Base-by-base conservation (phyloP, 306 rosid genomes). In the Oxytropis ochrocephala region DNA sequence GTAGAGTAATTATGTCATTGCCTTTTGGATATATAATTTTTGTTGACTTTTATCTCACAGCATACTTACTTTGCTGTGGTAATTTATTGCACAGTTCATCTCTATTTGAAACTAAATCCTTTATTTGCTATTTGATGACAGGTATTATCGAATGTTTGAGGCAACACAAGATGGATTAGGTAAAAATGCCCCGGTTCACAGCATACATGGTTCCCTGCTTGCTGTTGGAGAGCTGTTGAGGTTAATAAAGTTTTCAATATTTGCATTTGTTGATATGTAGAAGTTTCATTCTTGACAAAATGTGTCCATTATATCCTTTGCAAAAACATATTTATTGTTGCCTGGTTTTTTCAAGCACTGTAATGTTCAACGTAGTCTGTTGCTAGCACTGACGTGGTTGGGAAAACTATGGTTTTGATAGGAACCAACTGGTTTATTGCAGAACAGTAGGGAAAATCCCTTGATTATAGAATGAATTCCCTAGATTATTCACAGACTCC, bases 181-280 rank as follows among this genome's bases (percentile, higher is more conserved):
- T 72, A 88, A 56, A 91, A 91, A 81, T 85, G 97, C 99, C 75
- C 96, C 97, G 11, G 89, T 94, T 64, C 95, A 94, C 86, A 87
- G 99, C 75, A 91, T 94, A 78, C 99, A 94, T 77, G 99, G 99
- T 78, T 94, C 99, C 29, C 75, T 94, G 74, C 99, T 94, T 81
- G 99, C 99, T 42, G 97, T 94, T 72, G 99, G 99, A 70, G 99
- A 94, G 87, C 99, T 94, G 68, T 84, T 94, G 80, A 94, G 99
- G 99, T 94, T 68, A 47, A 74, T 75, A 75, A 5, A 58, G 35
- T 69, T 67, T 53, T 55, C 63, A 64, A 48, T 38, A 47, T 75
- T 43, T 65, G 43, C 67, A 56, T 49, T 77, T 77, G 35, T 75
- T 79, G 33, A 24, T 64, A 33, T 48, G 29, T 42, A 12, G 64